These are phyloP conservation scores for Mycena citricolor DNA, from an alignment of 1,284 basidiomycete species.

Conservation along the genomic window DNA sequence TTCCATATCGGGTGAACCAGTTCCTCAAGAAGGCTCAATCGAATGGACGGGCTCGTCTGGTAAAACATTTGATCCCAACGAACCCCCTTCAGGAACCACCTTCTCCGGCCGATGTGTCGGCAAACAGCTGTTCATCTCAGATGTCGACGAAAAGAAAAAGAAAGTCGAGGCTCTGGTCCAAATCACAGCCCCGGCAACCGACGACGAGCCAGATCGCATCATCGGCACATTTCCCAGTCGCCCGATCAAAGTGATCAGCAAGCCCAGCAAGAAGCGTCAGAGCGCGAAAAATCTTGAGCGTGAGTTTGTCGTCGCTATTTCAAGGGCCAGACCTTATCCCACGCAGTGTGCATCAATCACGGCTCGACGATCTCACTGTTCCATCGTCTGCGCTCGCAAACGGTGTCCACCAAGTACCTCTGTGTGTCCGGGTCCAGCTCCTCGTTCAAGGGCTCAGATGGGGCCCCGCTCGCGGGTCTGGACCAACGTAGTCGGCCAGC, in stretches of 20 bases:
- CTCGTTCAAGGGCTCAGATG: constrained; percentile 89
- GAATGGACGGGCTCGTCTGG: constrained; percentile 85
- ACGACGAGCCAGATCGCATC: constrained; percentile 75
- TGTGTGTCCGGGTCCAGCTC: constrained; percentile 90
- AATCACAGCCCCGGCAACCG: constrained; percentile 80
- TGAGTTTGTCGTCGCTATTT: constrained; percentile 44
- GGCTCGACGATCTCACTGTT: constrained; percentile 94
- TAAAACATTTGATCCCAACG: constrained; percentile 78
- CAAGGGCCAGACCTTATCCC: constrained; percentile 21
- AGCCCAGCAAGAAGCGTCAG: constrained; percentile 95
- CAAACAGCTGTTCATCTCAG: constrained; percentile 88
- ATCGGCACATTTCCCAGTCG: constrained; percentile 87
- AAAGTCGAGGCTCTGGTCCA: constrained; percentile 90
- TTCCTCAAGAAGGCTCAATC: constrained; percentile 78
- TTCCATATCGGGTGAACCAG: constrained; percentile 87
- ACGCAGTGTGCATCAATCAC: constrained; percentile 88
- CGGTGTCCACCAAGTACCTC: constrained; percentile 93
- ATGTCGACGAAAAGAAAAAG: constrained; percentile 88
- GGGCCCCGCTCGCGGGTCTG: constrained; percentile 77
- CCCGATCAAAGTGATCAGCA: constrained; percentile 96
- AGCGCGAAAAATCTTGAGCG: constrained; percentile 90
- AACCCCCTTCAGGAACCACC: constrained; percentile 76
- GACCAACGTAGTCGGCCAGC: constrained; percentile 69
- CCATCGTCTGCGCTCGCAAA: constrained; percentile 91
- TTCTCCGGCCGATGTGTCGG: constrained; percentile 87